Conservation (phyloP, 2,329 filamentous ascomycete genomes). For the Fusarium anthophilum region DNA sequence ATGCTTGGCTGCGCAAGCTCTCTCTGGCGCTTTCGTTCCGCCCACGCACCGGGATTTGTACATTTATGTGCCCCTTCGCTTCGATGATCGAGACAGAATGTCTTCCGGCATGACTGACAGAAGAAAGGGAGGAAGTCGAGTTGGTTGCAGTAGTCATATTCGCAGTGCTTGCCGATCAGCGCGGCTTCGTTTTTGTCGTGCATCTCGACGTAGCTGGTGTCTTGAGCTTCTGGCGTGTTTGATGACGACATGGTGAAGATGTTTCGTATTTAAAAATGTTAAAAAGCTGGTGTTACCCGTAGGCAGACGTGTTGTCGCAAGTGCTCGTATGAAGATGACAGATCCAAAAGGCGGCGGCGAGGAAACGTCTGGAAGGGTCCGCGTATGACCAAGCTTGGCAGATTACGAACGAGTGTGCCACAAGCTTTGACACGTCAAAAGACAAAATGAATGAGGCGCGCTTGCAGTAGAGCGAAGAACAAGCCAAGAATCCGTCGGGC, state of each 20-base stretch:
- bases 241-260: slow-evolving; percentile 62
- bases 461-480: background rate
- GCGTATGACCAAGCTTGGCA: slow-evolving; percentile 42
- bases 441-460: background rate
- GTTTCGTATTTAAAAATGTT: slow-evolving; percentile 18
- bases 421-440: slow-evolving; percentile 1
- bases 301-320: slow-evolving; percentile 46
- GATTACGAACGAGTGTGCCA: slow-evolving; percentile 12
- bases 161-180: slow-evolving; percentile 89
- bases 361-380: slow-evolving; percentile 49
- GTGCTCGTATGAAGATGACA: slow-evolving; percentile 28
- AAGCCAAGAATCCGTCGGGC: background rate
- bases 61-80: slow-evolving; percentile 83
- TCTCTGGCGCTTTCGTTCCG: slow-evolving; percentile 63
- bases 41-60: slow-evolving; percentile 69
- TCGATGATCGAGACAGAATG: slow-evolving; percentile 94
- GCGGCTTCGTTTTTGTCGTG: slow-evolving; percentile 77
- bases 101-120: slow-evolving; percentile 86
- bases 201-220: slow-evolving; percentile 76
- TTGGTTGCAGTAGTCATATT: slow-evolving; percentile 89
- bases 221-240: slow-evolving; percentile 52
- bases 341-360: slow-evolving; percentile 39
- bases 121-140: slow-evolving; percentile 96
- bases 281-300: background rate
- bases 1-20: slow-evolving; percentile 63